Evolutionary conservation across 1,139 yeast genomes (phyloP), one percentile per base, ranked within the genome.

Genomic region (Geotrichum siamense): DNA sequence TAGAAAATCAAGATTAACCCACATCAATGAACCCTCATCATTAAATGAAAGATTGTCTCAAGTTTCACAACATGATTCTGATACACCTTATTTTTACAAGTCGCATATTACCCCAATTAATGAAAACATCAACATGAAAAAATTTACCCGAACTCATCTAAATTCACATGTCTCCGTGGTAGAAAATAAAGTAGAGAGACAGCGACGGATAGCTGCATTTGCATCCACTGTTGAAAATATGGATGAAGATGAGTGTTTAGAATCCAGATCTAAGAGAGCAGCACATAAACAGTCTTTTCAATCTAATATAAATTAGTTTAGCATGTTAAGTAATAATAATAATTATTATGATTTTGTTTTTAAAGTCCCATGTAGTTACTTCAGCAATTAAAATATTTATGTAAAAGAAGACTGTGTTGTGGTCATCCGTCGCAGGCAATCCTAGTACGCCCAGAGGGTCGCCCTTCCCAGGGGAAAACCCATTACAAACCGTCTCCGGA

Each of bases 151-250:
- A 20, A 38, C 22, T 13, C 19, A 48, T 12, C 39, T 27, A 2
- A 44, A 44, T 9, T 47, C 41, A n/a, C 43, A 39, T 6, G 6
- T 5, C 32, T 8, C 13, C 6, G n/a, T 29, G 38, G 70, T 67
- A 16, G 93, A 83, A 56, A 79, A 87, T 0, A 81, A 70, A 27
- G 78, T 79, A 19, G 96, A 87, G 60, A 75, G 78, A 51, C 72
- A 71, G 38, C 75, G 96, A 58, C 74, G 96, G 52, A 64, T 85
- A 51, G 89, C 91, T 2, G 96, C 96, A 1, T 71, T 87, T 51
- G 94, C 94, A 8, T 64, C 73, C 23, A 66, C 80, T 44, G 63
- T 73, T 42, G 71, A 66, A 40, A 72, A 47, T 1, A 52, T 43
- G 12, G 57, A 51, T 16, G 56, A 55, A 4, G 56, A 56, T 10